Conservation (phyloP, 805 yeast genomes). For the Myxozyma mucilagina region DNA sequence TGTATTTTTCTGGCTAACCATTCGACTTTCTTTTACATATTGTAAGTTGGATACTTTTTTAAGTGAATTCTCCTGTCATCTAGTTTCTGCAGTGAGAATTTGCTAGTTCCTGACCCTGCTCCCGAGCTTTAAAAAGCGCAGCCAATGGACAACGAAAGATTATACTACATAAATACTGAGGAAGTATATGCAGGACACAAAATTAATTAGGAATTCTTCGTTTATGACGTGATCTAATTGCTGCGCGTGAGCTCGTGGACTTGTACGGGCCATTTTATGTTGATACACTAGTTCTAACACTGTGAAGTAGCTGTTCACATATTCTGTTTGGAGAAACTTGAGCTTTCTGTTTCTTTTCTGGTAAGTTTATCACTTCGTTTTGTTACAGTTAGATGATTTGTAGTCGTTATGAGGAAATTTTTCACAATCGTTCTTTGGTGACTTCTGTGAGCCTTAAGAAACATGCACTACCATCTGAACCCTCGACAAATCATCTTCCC, state of each 20-base stretch:
- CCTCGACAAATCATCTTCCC: background rate
- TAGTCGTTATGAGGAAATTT: constrained; percentile 34
- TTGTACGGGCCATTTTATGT: background rate
- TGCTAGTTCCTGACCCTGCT: background rate
- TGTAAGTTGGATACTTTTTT: too few relatives aligned
- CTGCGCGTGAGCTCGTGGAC: background rate
- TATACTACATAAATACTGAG: constrained; percentile 53
- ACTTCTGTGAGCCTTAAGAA: constrained; percentile 72
- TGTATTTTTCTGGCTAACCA: too few relatives aligned
- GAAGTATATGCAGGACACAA: constrained; percentile 76
- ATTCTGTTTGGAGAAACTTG: background rate
- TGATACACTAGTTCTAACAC: background rate
- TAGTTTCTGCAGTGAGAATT: too few relatives aligned
- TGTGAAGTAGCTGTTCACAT: background rate
- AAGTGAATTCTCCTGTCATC: too few relatives aligned
- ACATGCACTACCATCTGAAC: constrained; percentile 99
- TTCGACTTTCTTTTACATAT: too few relatives aligned
- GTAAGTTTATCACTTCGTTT: background rate
- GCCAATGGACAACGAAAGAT: constrained; percentile 13
- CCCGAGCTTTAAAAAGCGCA: background rate
- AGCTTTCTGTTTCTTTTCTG: background rate
- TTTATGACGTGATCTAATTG: constrained; percentile 51
- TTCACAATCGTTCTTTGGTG: constrained; percentile 41
- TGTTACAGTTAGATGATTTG: background rate
- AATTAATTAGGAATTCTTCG: constrained; percentile 69